Evolutionary conservation across 331 rosid genomes (phyloP).

Genomic region (Pyracantha coccinea): DNA sequence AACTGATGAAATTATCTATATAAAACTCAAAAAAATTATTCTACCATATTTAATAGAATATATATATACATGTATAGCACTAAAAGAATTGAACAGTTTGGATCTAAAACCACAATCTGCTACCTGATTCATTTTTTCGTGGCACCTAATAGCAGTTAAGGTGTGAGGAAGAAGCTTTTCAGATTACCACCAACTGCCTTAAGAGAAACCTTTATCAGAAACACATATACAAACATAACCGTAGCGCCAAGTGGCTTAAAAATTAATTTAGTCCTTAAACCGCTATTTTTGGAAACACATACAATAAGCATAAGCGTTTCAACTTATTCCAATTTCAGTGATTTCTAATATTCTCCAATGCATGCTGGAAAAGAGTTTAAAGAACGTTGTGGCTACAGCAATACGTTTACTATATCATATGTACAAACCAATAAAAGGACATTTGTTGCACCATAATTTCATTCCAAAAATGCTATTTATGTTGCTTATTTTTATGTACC

Average conservation of each 20-base stretch:
- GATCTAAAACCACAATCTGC: fast-evolving
- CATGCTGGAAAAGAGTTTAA: neutral
- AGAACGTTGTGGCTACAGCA: neutral
- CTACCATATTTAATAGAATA: too few relatives aligned
- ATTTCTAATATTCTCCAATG: neutral
- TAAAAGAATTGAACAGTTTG: fast-evolving
- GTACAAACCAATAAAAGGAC: neutral
- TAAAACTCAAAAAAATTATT: too few relatives aligned
- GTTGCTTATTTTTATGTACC: neutral
- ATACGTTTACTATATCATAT: neutral
- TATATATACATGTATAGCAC: too few relatives aligned
- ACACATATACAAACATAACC: neutral
- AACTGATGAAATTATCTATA: too few relatives aligned
- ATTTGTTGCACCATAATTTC: neutral
- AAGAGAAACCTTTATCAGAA: too few relatives aligned
- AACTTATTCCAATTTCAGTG: too few relatives aligned
- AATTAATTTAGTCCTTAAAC: neutral
- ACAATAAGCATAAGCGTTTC: neutral
- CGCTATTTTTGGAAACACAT: neutral
- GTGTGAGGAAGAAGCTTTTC: too few relatives aligned
- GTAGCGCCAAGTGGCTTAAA: neutral
- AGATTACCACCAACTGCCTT: too few relatives aligned
- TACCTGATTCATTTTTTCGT: too few relatives aligned
- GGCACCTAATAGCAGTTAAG: too few relatives aligned
- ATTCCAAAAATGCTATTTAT: neutral